phyloP scores from a whole-genome alignment of 2,329 filamentous ascomycete species.

The Trichoderma pleuroti region DNA sequence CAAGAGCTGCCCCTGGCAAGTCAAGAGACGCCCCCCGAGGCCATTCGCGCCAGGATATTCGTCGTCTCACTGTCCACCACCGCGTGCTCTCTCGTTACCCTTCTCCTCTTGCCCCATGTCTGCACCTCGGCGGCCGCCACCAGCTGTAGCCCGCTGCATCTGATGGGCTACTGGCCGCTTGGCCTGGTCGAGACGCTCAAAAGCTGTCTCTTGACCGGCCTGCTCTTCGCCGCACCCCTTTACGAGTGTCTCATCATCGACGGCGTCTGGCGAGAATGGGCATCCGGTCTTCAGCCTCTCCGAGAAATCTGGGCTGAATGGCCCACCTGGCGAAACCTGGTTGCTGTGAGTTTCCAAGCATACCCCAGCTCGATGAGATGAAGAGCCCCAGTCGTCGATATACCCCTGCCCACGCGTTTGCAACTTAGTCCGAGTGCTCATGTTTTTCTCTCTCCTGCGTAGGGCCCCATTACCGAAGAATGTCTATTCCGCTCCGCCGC shows the following conservation, averaged over 20 bases:
- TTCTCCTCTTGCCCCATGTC: constrained; percentile 53
- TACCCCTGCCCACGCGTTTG: background rate
- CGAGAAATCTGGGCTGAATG: constrained; percentile 65
- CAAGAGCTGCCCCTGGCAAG: constrained; percentile 73
- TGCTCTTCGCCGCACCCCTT: constrained; percentile 80
- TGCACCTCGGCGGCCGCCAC: constrained; percentile 34
- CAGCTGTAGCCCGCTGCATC: constrained; percentile 50
- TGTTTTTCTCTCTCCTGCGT: background rate
- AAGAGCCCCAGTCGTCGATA: background rate
- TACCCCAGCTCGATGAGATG: background rate
- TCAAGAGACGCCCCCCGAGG: constrained; percentile 85
- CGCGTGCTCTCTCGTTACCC: constrained; percentile 62
- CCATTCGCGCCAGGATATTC: constrained; percentile 81
- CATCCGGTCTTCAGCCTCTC: constrained; percentile 48
- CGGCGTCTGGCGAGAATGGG: constrained; percentile 63
- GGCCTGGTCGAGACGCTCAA: constrained; percentile 61
- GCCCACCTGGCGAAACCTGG: constrained; percentile 81
- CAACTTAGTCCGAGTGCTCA: background rate
- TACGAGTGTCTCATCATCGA: constrained; percentile 77
- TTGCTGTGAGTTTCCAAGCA: constrained; percentile 61
- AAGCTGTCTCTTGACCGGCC: constrained; percentile 65
- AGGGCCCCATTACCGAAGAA: constrained; percentile 90
- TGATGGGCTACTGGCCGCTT: constrained; percentile 79
- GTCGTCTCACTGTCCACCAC: constrained; percentile 75
- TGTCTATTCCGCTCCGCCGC: constrained; percentile 87